Evolutionary conservation across 164 flowering plant genomes (phyloP), one percentile per base, ranked within the genome.

Genomic region (Dillenia turbinata): DNA sequence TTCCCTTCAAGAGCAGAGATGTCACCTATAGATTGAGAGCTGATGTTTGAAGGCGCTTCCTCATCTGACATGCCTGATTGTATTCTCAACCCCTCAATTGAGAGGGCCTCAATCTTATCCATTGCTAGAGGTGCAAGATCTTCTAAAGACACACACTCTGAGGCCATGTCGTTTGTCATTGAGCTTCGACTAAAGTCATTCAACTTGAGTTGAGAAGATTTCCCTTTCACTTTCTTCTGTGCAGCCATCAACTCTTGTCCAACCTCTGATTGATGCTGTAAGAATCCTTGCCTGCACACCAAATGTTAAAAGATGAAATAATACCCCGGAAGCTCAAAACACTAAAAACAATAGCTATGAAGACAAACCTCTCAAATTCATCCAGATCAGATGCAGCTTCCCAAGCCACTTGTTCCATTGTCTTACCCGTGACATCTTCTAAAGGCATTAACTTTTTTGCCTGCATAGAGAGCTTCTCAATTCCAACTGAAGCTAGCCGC

Each of bases 51-150:
- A 44, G 97, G 89, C 22, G 90, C 88, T 54, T 86, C 92, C 60
- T 80, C 85, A 54, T 79, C 80, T 0, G 93, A 80, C 97, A 87
- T 80, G 66, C 96, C 96, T 12, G 96, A 80, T 62, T 91, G 96
- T 71, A 88, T 88, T 75, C 89, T 91, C 76, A 94, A 77, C 5
- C 97, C 99, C 72, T 94, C 99, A 11, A 94, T 77, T 33, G 96
- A 81, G 56, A 91, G 96, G 53, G 89, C 96, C 80, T 91, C 99
- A 60, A 94, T 85, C 71, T 88, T 89, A 66, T 91, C 96, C 91
- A 89, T 83, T 48, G 94, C 99, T 66, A 89, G 71, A 43, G 96
- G 96, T 72, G 96, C 96, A 67, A 94, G 90, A 70, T 94, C 92
- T 75, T 88, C 96, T 12, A 91, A 63, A 66, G 92, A 86, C 47